phyloP scores from a whole-genome alignment of 768 basidiomycete genomes.

The Boletus huronensis region DNA sequence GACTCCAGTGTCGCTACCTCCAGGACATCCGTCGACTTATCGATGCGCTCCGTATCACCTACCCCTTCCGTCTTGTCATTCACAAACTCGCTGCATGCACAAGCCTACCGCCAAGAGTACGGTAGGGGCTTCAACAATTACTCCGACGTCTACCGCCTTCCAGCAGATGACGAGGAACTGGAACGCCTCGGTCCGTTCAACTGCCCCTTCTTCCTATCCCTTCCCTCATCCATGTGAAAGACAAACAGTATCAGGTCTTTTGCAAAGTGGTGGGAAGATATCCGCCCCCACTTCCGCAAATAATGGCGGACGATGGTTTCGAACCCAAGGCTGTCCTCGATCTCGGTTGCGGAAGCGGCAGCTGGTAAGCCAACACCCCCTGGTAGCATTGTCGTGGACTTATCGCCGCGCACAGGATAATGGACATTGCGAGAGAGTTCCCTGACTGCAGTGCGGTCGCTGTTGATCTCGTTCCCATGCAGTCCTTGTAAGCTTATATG shows the following conservation, averaged over 20 bases:
- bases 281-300: conserved; percentile 50
- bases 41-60: conserved; percentile 65
- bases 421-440: conserved; percentile 70
- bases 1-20: conserved; percentile 44
- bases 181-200: conserved; percentile 56
- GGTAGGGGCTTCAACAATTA: conserved; percentile 73
- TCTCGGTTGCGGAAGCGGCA: conserved; percentile 77
- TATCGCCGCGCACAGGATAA: conserved; percentile 52
- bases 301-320: conserved; percentile 59
- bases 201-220: background rate
- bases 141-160: conserved; percentile 73
- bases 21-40: conserved; percentile 53
- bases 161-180: conserved; percentile 76
- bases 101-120: conserved; percentile 60
- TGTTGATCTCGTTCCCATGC: conserved; percentile 80
- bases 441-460: conserved; percentile 66
- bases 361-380: conserved; percentile 47
- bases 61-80: conserved; percentile 66
- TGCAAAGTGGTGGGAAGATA: conserved; percentile 65
- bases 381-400: background rate
- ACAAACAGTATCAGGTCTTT: conserved; percentile 66
- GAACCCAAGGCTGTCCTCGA: conserved; percentile 65
- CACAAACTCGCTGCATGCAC: conserved; percentile 57
- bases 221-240: conserved; percentile 35
- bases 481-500: conserved; percentile 50